Evolutionary conservation across 306 rosid genomes (phyloP).

Genomic region (Trichosanthes truncata): DNA sequence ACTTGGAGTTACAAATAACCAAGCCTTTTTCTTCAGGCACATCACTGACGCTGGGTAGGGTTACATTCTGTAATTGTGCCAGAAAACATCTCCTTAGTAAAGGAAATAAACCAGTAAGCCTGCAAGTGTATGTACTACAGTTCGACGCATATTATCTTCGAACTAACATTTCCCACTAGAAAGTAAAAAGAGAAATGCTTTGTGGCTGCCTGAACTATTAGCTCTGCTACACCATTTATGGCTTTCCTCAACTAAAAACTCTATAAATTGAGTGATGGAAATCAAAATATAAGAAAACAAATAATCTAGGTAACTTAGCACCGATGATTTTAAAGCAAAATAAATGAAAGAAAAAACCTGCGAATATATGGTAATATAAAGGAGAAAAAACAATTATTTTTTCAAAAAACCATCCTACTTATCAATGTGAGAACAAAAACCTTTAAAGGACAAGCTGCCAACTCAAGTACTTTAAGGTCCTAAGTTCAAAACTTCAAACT

Average conservation of each 20-base stretch:
- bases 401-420: neutral
- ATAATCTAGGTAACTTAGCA: neutral
- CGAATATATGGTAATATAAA: neutral
- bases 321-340: neutral
- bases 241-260: neutral
- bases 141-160: neutral
- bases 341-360: neutral
- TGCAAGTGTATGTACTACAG: neutral
- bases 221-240: neutral
- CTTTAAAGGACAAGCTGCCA: neutral
- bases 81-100: neutral
- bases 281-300: neutral
- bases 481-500: neutral
- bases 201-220: neutral
- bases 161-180: neutral
- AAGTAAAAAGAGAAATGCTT: neutral
- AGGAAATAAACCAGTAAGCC: neutral
- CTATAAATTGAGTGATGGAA: neutral
- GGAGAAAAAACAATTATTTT: too few species aligned
- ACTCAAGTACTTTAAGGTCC: neutral
- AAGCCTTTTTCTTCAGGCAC: neutral
- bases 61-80: slow-evolving; percentile 8
- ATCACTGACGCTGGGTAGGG: neutral
- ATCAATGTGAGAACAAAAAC: neutral
- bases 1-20: neutral